These are phyloP conservation scores for Cercospora berteroae DNA, from an alignment of 2,329 filamentous ascomycete species.

Conservation along the genomic window DNA sequence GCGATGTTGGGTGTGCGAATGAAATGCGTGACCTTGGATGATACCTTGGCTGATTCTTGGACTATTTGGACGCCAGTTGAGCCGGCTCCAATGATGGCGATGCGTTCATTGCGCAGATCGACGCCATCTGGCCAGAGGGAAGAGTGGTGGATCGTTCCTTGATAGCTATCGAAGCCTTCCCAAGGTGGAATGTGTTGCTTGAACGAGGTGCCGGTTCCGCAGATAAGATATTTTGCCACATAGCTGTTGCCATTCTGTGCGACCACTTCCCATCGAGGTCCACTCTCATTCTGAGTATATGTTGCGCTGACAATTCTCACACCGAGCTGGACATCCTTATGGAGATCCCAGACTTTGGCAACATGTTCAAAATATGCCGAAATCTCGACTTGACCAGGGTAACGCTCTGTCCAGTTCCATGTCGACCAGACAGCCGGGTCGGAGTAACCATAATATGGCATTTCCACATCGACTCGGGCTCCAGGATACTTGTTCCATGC, in stretches of 20 bases:
- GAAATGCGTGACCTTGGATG: slow-evolving; percentile 54
- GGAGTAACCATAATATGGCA: slow-evolving; percentile 49
- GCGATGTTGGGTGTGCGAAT: slow-evolving; percentile 66
- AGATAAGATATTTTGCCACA: not conserved
- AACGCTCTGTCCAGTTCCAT: slow-evolving; percentile 52
- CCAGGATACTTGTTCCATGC: slow-evolving; percentile 40
- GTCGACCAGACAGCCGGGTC: slow-evolving; percentile 50
- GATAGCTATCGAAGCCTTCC: not conserved
- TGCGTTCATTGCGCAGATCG: not conserved
- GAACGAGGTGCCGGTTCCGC: not conserved
- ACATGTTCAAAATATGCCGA: slow-evolving; percentile 60
- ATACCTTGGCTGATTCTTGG: slow-evolving; percentile 33
- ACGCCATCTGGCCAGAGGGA: not conserved
- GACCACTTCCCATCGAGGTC: not conserved
- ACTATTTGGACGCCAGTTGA: slow-evolving; percentile 40
- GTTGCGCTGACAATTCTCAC: slow-evolving; percentile 15
- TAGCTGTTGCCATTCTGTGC: not conserved
- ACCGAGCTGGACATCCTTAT: slow-evolving; percentile 55
- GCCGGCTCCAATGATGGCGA: not conserved
- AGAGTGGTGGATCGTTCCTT: not conserved
- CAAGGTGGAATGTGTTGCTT: not conserved
- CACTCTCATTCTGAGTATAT: not conserved
- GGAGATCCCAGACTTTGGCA: slow-evolving; percentile 55
- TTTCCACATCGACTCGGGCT: slow-evolving; percentile 47
- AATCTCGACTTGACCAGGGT: slow-evolving; percentile 42